Conservation (phyloP, 2,329 filamentous ascomycete genomes). For the Dactylellina cionopaga region DNA sequence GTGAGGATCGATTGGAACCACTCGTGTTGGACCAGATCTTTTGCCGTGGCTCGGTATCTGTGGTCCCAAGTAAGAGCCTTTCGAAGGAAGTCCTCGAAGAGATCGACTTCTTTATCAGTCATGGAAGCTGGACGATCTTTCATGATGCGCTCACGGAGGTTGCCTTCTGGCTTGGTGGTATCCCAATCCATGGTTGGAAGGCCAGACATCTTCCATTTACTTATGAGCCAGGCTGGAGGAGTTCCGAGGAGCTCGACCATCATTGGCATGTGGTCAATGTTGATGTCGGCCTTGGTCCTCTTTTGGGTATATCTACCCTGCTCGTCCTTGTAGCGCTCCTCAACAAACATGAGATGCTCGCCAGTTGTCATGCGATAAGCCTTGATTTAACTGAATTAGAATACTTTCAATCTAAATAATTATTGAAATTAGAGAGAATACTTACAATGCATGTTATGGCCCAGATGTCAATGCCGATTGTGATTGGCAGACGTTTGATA, state of each 20-base stretch:
- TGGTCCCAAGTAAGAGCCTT: conserved; percentile 44
- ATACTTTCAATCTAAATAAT: background rate
- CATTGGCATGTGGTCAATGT: conserved; percentile 47
- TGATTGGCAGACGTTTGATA: conserved; percentile 37
- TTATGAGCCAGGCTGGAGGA: conserved; percentile 43
- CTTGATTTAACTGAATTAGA: background rate
- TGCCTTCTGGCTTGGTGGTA: conserved; percentile 7
- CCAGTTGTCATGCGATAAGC: conserved; percentile 44
- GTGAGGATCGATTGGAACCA: conserved; percentile 41
- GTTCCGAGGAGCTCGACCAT: conserved; percentile 44
- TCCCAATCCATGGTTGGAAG: conserved; percentile 40
- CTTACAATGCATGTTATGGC: conserved; percentile 41
- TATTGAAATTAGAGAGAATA: background rate
- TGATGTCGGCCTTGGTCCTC: conserved; percentile 40
- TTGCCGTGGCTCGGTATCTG: conserved; percentile 35
- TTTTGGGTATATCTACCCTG: conserved; percentile 40
- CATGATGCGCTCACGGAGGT: conserved; percentile 40
- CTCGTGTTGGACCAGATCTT: conserved; percentile 41
- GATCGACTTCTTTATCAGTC: conserved; percentile 8
- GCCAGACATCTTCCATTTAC: conserved; percentile 34
- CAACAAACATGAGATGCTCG: conserved; percentile 41
- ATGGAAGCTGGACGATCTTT: conserved; percentile 33
- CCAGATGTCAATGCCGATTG: conserved; percentile 43
- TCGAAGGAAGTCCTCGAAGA: conserved; percentile 49
- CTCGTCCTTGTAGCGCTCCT: conserved; percentile 41